Conservation (phyloP, 2,329 filamentous ascomycete species). For the Endocalyx cinctus region DNA sequence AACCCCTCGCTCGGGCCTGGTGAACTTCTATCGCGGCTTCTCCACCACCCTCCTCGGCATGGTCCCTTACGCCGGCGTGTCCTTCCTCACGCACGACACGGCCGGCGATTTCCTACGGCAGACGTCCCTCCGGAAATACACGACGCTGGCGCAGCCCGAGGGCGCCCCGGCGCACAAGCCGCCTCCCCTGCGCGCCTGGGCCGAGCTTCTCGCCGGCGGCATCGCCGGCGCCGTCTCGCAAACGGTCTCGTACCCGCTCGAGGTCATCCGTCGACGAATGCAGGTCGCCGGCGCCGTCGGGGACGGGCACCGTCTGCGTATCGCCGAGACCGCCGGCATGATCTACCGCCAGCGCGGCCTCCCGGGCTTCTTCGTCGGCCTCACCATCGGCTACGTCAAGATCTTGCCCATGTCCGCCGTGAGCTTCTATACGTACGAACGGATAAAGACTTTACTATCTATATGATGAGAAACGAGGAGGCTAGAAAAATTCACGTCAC, state of each 20-base stretch:
- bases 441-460: slow-evolving; percentile 53
- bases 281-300: slow-evolving; percentile 94
- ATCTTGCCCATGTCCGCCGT: slow-evolving; percentile 82
- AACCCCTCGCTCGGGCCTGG: slow-evolving; percentile 62
- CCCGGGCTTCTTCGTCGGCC: slow-evolving; percentile 83
- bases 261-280: slow-evolving; percentile 89
- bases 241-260: slow-evolving; percentile 87
- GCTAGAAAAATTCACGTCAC: no score
- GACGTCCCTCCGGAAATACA: slow-evolving; percentile 63
- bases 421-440: slow-evolving; percentile 63
- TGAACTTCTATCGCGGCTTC: slow-evolving; percentile 96
- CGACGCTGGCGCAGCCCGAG: slow-evolving; percentile 63
- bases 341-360: slow-evolving; percentile 74
- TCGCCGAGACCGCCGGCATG: slow-evolving; percentile 70
- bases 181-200: slow-evolving; percentile 74
- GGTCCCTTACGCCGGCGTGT: slow-evolving; percentile 93
- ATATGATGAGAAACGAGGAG: slow-evolving; percentile 1
- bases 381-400: slow-evolving; percentile 94
- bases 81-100: slow-evolving; percentile 92
- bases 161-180: slow-evolving; percentile 55
- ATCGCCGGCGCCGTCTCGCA: slow-evolving; percentile 85
- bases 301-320: slow-evolving; percentile 73
- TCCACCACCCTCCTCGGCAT: slow-evolving; percentile 86
- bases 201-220: slow-evolving; percentile 79
- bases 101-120: slow-evolving; percentile 77